phyloP scores from a whole-genome alignment of 1,139 yeast species.

The Candida sp. region DNA sequence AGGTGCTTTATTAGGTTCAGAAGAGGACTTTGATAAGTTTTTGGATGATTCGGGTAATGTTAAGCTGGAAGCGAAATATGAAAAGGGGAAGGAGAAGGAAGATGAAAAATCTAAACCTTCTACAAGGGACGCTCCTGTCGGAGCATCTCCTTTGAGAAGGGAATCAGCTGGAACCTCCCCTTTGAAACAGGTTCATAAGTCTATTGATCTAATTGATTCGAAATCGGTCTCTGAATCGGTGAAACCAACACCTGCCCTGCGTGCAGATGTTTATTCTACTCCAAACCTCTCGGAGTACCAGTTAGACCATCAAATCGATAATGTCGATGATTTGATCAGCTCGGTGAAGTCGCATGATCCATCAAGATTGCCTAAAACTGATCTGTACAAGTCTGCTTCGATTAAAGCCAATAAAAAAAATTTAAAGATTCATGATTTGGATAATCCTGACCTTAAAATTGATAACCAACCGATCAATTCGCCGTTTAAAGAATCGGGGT shows the following conservation, averaged over 20 bases:
- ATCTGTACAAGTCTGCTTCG: conserved; percentile 1
- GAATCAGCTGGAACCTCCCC: neutral
- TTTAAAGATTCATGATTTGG: neutral
- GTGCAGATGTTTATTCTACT: conserved; percentile 34
- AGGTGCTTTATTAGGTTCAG: conserved; percentile 60
- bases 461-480: conserved; percentile 6
- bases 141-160: neutral
- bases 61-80: conserved; percentile 40
- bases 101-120: neutral
- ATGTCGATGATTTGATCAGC: conserved; percentile 33
- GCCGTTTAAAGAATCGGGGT: conserved; percentile 11
- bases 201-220: neutral
- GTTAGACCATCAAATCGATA: conserved; percentile 37
- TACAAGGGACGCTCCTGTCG: neutral
- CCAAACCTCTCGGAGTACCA: conserved; percentile 49
- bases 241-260: conserved; percentile 10
- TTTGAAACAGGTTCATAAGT: conserved; percentile 1
- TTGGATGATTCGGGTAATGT: conserved; percentile 53
- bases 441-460: conserved; percentile 1
- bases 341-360: conserved; percentile 37
- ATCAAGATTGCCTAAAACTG: conserved; percentile 28
- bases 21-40: conserved; percentile 49
- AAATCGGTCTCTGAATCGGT: conserved; percentile 4
- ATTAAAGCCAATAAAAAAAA: neutral
- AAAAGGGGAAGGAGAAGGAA: neutral